Conservation (phyloP, 2,329 filamentous ascomycete genomes). For the Teratosphaeria epicoccoides region DNA sequence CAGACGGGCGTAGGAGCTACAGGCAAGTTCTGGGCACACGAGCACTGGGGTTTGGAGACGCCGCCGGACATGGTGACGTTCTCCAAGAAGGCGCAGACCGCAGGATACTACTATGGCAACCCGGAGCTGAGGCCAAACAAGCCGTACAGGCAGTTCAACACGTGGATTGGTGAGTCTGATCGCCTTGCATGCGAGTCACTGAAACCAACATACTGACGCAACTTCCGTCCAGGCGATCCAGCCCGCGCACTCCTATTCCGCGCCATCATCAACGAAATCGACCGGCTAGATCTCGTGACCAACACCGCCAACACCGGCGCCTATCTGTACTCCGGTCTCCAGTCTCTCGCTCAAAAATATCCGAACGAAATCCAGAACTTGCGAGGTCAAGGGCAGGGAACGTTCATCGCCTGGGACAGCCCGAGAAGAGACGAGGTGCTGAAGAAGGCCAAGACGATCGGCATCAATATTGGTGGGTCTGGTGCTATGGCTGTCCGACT, state of each 20-base stretch:
- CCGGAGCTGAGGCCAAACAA: slow-evolving; percentile 73
- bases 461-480: slow-evolving; percentile 79
- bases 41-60: slow-evolving; percentile 73
- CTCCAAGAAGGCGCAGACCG: slow-evolving; percentile 89
- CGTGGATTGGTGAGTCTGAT: slow-evolving; percentile 57
- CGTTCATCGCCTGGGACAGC: slow-evolving; percentile 86
- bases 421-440: slow-evolving; percentile 71
- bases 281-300: slow-evolving; percentile 64
- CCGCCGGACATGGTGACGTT: slow-evolving; percentile 93
- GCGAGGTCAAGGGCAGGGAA: slow-evolving; percentile 76
- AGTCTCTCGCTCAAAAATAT: slow-evolving; percentile 57
- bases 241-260: slow-evolving; percentile 76
- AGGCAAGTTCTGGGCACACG: slow-evolving; percentile 92
- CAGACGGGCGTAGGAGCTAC: slow-evolving; percentile 89
- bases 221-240: slow-evolving; percentile 54
- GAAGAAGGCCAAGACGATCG: slow-evolving; percentile 63
- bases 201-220: too few relatives aligned
- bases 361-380: slow-evolving; percentile 73
- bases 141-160: slow-evolving; percentile 94
- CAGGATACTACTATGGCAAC: slow-evolving; percentile 85
- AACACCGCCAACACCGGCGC: slow-evolving; percentile 68
- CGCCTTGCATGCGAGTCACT: not conserved
- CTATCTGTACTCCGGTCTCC: slow-evolving; percentile 64
- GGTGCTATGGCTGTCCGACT: slow-evolving; percentile 66
- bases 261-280: slow-evolving; percentile 72